Evolutionary conservation across 192 early-diverging fungal genomes (phyloP), one percentile per base, ranked within the genome.

Genomic region (Geranomyces variabilis): DNA sequence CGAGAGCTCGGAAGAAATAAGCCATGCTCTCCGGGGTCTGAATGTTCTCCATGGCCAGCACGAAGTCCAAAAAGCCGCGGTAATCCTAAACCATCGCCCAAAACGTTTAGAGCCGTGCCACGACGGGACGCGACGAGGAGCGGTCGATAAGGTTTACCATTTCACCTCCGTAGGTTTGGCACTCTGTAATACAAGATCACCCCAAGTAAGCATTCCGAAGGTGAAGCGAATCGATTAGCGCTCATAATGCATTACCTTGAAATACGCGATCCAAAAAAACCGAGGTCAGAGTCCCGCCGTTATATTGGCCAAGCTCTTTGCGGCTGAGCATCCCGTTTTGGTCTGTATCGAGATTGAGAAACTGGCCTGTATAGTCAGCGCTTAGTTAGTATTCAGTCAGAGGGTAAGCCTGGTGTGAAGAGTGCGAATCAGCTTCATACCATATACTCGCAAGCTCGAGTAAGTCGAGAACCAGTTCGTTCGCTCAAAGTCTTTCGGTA

Each of bases 401-500:
- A 80, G 1, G 77, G 17, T 53, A 17, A 63, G n/a, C n/a, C n/a
- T n/a, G n/a, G n/a, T n/a, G n/a, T n/a, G 46, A 22, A 12, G 19
- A 28, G 56, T 33, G 26, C 36, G 46, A 47, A 47, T 13, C 9
- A 58, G 36, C 63, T 64, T 79, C n/a, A n/a, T n/a, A n/a, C n/a
- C 77, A 61, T 85, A 84, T 7, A 84, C 73, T 1, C 80, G 74
- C 36, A 82, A 53, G 17, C 66, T 44, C 0, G 71, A 81, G 34
- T 70, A 77, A 5, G 78, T 28, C 2, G 78, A 82, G 58, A 86
- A 87, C 86, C 86, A 87, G 73, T 87, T 87, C 8, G 73, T 71
- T 21, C 67, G 65, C 26, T 74, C 73, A 19, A 74, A 47, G 10
- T 82, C 79, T 30, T 71, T 45, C 3, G 80, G 64, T 26, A 83